These are phyloP conservation scores for Lathyrus aphaca DNA, from an alignment of 306 rosid genomes.

Conservation along the genomic window DNA sequence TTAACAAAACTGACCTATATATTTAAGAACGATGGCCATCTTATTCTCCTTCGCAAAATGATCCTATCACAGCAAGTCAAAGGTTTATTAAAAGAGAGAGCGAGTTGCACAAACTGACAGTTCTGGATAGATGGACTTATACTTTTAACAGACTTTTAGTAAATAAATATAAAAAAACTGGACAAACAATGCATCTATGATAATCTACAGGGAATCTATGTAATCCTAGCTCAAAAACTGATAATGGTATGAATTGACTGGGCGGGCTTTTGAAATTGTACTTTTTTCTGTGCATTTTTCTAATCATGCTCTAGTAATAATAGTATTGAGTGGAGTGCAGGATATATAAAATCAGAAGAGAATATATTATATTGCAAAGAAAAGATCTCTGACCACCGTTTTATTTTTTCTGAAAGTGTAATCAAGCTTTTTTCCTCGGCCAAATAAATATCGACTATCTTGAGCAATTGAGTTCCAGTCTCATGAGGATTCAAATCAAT, in stretches of 20 bases:
- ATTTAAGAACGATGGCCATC: conserved; percentile 67
- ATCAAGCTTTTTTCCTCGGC: neutral
- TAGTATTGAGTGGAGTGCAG: neutral
- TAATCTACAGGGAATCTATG: conserved; percentile 20
- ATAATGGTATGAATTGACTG: too few species aligned
- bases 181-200: conserved; percentile 8
- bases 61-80: conserved; percentile 49
- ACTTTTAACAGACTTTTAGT: neutral
- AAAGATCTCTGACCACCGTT: neutral
- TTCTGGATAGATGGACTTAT: conserved; percentile 12
- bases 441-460: conserved; percentile 12
- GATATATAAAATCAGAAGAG: conserved; percentile 17
- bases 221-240: neutral
- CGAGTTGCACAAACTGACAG: conserved; percentile 23
- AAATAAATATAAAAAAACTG: conserved; percentile 14
- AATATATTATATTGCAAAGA: conserved; percentile 18
- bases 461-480: conserved; percentile 20
- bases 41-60: conserved; percentile 58
- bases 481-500: conserved; percentile 22
- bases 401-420: neutral
- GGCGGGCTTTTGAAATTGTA: conserved; percentile 9
- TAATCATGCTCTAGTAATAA: conserved; percentile 9
- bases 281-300: conserved; percentile 11
- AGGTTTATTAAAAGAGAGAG: conserved; percentile 27
- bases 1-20: conserved; percentile 64